Evolutionary conservation across 129 eudicot species (phyloP), one percentile per base, ranked within the genome.

Genomic region (Gnaphalium uliginosum): DNA sequence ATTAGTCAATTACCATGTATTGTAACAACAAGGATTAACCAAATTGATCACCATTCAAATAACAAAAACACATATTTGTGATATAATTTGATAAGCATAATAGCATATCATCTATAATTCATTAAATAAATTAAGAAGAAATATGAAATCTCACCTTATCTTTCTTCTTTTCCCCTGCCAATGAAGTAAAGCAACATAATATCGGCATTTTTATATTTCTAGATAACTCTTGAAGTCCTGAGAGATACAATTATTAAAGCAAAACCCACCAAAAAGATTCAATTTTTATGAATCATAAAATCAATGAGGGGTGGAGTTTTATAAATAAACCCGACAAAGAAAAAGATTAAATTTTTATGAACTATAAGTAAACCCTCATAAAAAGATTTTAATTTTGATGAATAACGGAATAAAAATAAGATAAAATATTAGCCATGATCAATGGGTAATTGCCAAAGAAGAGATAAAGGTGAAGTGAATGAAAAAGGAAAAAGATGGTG

Each of bases 371-470:
- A 41, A 10, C 14, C 3, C 13, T 41, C 14, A 41, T 41, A 41
- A 41, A 41, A 41, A 41, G 11, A 11, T 46, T 69, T 46, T 33
- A 69, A 69, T 6, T 46, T 69, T 25, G 64, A 25, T 41, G 25
- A 64, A n/a, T 14, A 53, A 27, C 21, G 79, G 66, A 18, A 22
- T 8, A 69, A 66, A 58, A 39, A 13, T 11, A 41, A 60, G 13
- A 74, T 56, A 25, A 75, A 69, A 75, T 23, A 76, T 81, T 81
- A 81, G 85, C 85, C 85, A 58, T 81, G 69, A 76, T 81, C 85
- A 76, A 81, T 41, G 18, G 85, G 81, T 35, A 81, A 43, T 54
- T 37, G 72, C 29, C 23, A 62, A 19, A 69, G 58, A 61, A 81
- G 67, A 68, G 66, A 73, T 21, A 68, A 29, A 1, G 53, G 53